Conservation (phyloP, 2,329 filamentous ascomycete genomes). For the Cadophora gregata region DNA sequence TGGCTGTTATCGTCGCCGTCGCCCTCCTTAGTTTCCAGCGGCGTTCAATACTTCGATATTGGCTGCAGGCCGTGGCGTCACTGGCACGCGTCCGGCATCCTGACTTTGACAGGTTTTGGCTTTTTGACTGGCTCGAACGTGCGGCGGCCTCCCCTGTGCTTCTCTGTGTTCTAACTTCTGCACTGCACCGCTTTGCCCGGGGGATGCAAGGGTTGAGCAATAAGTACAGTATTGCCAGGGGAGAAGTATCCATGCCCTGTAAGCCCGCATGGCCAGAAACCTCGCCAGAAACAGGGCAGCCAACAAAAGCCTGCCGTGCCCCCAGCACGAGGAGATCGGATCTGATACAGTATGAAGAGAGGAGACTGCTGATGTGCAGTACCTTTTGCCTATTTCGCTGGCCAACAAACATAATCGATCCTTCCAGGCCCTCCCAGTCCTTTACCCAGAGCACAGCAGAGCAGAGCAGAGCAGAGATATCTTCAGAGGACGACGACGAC, state of each 20-base stretch:
- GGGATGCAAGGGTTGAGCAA: constrained; percentile 17
- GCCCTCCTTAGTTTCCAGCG: background rate
- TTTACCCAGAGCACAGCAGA: background rate
- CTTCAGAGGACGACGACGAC: background rate
- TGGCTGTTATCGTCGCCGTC: constrained; percentile 1
- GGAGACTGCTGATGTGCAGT: constrained; percentile 15
- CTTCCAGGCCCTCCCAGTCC: constrained; percentile 15
- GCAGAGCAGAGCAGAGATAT: background rate
- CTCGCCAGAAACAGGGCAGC: background rate
- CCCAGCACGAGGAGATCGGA: constrained; percentile 14
- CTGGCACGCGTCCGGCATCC: constrained; percentile 5
- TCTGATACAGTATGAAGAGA: constrained; percentile 8
- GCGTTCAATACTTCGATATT: constrained; percentile 30
- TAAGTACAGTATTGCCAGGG: constrained; percentile 2
- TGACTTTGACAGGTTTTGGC: constrained; percentile 6
- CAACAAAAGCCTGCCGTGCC: constrained; percentile 18
- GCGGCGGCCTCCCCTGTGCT: constrained; percentile 1
- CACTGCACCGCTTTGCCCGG: constrained; percentile 16
- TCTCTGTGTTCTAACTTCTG: constrained; percentile 14
- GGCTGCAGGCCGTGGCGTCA: constrained; percentile 22
- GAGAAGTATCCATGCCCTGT: constrained; percentile 1
- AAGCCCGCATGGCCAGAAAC: background rate
- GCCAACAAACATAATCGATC: constrained; percentile 3
- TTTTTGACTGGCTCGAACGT: constrained; percentile 5
- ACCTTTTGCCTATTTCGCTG: constrained; percentile 20